Conservation (phyloP, 345 rosid genomes). For the Capsella bursapastoris region DNA sequence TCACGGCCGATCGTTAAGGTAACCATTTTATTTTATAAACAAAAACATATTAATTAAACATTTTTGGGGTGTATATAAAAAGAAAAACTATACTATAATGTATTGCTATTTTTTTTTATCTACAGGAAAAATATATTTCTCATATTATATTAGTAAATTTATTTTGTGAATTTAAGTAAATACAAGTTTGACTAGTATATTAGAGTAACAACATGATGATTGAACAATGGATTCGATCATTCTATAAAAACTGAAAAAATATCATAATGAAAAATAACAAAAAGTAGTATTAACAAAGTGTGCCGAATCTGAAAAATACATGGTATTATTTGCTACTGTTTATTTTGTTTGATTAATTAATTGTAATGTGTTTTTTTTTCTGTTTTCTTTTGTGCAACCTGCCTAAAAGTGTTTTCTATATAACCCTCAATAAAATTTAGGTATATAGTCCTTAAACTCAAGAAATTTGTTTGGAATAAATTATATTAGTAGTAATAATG, state of each 20-base stretch:
- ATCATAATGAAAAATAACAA: not conserved
- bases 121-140: not conserved
- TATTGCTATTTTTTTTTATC: not conserved
- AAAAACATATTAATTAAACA: not conserved
- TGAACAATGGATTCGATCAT: not conserved
- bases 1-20: not conserved
- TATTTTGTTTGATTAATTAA: too few relatives aligned
- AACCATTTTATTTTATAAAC: not conserved
- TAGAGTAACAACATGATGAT: not conserved
- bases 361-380: too few relatives aligned
- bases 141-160: not conserved
- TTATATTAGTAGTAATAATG: not conserved
- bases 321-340: too few relatives aligned
- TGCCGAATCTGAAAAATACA: too few relatives aligned
- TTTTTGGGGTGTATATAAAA: not conserved
- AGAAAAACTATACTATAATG: not conserved
- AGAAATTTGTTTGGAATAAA: not conserved
- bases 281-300: too few relatives aligned
- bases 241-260: not conserved
- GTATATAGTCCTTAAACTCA: not conserved
- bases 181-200: not conserved
- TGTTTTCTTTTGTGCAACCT: too few relatives aligned
- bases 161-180: not conserved
- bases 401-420: too few relatives aligned
- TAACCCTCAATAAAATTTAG: too few relatives aligned